Percentiles rank a stretch among this genome's conserved stretches.
Conservation (phyloP, 2,329 filamentous ascomycete species). For the Ophiostoma quercus region DNA sequence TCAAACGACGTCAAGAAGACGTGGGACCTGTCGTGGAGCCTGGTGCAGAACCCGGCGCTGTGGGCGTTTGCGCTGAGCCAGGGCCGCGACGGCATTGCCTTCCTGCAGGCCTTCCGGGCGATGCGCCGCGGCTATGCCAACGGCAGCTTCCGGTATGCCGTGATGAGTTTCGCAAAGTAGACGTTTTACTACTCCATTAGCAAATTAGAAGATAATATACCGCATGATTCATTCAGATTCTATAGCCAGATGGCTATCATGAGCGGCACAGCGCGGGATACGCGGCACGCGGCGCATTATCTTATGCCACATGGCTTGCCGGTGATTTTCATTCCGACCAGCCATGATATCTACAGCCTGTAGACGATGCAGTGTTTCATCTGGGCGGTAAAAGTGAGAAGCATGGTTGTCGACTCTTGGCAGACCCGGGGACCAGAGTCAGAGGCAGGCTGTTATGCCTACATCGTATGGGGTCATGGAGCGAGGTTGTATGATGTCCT, state of each 20-base stretch:
- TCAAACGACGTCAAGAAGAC: constrained; percentile 55
- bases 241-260: neutral
- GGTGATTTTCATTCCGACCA: neutral
- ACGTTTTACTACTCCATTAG: neutral
- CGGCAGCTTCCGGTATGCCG: constrained; percentile 53
- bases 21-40: constrained; percentile 59
- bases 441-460: too few relatives aligned
- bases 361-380: neutral
- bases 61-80: constrained; percentile 59
- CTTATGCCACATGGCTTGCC: neutral
- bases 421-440: neutral
- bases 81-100: constrained; percentile 55
- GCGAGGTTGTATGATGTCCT: too few relatives aligned
- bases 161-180: constrained; percentile 51
- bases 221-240: neutral
- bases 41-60: constrained; percentile 54
- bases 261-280: neutral
- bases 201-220: neutral
- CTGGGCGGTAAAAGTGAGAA: neutral
- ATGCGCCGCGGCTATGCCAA: constrained; percentile 57
- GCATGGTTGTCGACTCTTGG: neutral
- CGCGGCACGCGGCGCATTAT: neutral
- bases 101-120: constrained; percentile 56
- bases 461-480: too few relatives aligned
- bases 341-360: neutral